Evolutionary conservation across 2,329 filamentous ascomycete species (phyloP).

Genomic region (Alternaria atra): DNA sequence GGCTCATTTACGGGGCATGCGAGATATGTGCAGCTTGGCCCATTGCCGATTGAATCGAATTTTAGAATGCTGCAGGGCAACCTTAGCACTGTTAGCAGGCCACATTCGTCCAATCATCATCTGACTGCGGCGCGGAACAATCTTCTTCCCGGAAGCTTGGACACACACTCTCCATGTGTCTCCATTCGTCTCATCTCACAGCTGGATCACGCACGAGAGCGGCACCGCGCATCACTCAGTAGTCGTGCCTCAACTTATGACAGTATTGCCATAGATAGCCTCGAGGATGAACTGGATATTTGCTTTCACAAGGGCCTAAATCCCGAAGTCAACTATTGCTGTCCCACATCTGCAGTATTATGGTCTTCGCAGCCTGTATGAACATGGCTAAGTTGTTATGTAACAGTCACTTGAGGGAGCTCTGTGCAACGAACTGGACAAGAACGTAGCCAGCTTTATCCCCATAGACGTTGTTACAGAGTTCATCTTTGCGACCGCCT

Average conservation of each 20-base stretch:
- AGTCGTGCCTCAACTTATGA: background rate
- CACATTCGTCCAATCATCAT: slow-evolving; percentile 1
- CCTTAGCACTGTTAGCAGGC: background rate
- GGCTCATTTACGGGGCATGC: slow-evolving; percentile 1
- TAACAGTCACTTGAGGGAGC: slow-evolving; percentile 40
- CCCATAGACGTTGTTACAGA: slow-evolving; percentile 44
- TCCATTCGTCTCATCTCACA: slow-evolving; percentile 7
- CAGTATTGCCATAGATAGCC: slow-evolving; percentile 35
- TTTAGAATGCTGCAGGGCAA: slow-evolving; percentile 13
- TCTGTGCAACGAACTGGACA: slow-evolving; percentile 41
- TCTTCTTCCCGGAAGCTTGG: background rate
- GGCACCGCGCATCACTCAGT: slow-evolving; percentile 10
- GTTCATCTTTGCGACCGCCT: slow-evolving; percentile 41
- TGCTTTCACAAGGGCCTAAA: slow-evolving; percentile 39
- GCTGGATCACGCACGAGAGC: slow-evolving; percentile 9
- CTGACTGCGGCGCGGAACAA: slow-evolving; percentile 3
- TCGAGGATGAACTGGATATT: slow-evolving; percentile 46
- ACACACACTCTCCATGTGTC: background rate
- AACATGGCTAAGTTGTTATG: slow-evolving; percentile 24
- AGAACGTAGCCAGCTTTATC: slow-evolving; percentile 39
- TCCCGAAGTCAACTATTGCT: slow-evolving; percentile 46
- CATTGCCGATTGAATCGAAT: slow-evolving; percentile 9
- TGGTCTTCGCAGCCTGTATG: slow-evolving; percentile 11
- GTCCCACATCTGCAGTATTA: slow-evolving; percentile 38
- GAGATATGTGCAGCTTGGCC: slow-evolving; percentile 4